Percentiles rank a stretch among this genome's conserved stretches.
Conservation (phyloP, 176 grass and related monocot genomes). For the Oryza coarctata region DNA sequence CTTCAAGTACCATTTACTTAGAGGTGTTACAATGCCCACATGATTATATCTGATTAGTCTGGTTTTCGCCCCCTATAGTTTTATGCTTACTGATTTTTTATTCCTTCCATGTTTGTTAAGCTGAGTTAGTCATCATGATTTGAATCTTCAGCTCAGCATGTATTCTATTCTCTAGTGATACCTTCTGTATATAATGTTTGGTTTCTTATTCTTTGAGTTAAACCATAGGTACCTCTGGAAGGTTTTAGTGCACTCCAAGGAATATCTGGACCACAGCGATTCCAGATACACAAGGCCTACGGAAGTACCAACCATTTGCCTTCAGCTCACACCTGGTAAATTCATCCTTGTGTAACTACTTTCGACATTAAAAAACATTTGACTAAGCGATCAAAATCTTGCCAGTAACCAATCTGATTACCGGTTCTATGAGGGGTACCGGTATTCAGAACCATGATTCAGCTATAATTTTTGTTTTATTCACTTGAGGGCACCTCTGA, state of each 20-base stretch:
- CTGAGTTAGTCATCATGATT: not conserved
- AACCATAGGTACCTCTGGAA: conserved; percentile 82
- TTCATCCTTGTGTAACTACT: not conserved
- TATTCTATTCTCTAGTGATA: not conserved
- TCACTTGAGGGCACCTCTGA: not conserved
- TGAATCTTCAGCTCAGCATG: not conserved
- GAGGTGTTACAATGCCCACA: not conserved
- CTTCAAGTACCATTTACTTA: not conserved
- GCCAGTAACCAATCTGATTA: no score
- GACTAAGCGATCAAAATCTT: not conserved
- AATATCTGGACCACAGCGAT: conserved; percentile 85
- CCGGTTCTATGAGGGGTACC: no score
- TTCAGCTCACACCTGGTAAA: conserved; percentile 99
- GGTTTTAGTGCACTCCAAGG: conserved; percentile 96
- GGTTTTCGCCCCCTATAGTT: no score
- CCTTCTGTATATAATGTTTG: not conserved
- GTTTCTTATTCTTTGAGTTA: conserved; percentile 34
- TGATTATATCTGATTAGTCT: not conserved
- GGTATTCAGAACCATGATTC: not conserved
- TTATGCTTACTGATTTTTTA: not conserved
- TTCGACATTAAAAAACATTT: not conserved
- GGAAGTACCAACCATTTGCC: conserved; percentile 92
- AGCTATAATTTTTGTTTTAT: not conserved
- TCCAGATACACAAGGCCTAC: conserved; percentile 99
- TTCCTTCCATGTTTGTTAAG: no score